Evolutionary conservation across 1,284 basidiomycete genomes (phyloP), one percentile per base, ranked within the genome.

Genomic region (Cystobasidiaceae sp.): DNA sequence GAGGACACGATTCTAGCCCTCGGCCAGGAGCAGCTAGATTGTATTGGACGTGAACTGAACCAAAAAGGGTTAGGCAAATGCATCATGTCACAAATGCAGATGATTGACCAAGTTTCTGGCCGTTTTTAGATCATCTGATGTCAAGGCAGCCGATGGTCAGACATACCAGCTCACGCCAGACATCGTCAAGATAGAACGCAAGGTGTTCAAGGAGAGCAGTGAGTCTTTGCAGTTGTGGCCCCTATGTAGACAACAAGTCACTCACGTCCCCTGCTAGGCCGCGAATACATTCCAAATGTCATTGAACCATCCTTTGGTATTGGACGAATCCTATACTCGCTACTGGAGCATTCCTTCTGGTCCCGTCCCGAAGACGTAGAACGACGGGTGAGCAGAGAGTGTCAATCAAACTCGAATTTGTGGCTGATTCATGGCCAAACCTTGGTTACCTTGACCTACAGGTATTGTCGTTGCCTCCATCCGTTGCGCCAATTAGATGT

Each of bases 291-390:
- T 51, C 94, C 94, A 50, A 97, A 97, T 79, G 94, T 99, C 77
- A 96, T 97, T 75, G 94, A 97, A 78, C 94, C 94, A 28, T 99
- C 96, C 19, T 97, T 97, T 78, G 94, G 96, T 72, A 86, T 98
- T 72, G 94, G 94, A 65, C 90, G 94, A 67, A 97, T 98, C 74
- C 82, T 97, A 51, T 97, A 97, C 78, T 86, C 86, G 37, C 81
- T 97, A 57, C 85, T 98, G 51, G 94, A 99, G 79, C 94, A 98
- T 81, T 86, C 84, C 73, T 99, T 89, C 83, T 97, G 94, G 94
- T 85, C 85, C 65, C 85, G 94, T 76, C 93, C 92, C 75, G 86
- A 91, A 74, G 91, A 94, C 77, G 80, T 89, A 41, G 88, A 91
- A 68, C 88, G 92, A 74, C 88, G 86, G 68, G 92, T 90, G n/a